Conservation (phyloP, 1,284 basidiomycete species). For the Sporisorium sorghi region DNA sequence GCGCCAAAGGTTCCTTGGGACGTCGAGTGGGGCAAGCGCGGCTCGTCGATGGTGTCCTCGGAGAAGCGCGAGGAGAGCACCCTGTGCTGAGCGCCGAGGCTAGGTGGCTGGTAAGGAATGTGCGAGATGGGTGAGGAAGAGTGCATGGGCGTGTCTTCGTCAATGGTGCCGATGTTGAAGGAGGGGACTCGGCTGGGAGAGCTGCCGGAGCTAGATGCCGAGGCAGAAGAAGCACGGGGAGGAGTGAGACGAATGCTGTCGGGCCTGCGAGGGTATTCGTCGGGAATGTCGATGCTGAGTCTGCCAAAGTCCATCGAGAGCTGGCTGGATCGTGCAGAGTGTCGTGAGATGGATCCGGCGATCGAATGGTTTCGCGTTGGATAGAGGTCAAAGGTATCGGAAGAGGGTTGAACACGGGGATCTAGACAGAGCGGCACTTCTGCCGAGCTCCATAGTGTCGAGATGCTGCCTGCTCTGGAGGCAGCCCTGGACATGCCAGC, state of each 20-base stretch:
- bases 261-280: constrained; percentile 39
- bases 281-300: constrained; percentile 44
- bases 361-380: constrained; percentile 6
- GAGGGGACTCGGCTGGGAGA: constrained; percentile 35
- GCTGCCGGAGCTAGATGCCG: constrained; percentile 19
- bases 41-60: constrained; percentile 46
- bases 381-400: constrained; percentile 6
- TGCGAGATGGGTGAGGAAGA: constrained; percentile 31
- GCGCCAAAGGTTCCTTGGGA: constrained; percentile 36
- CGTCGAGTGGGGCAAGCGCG: constrained; percentile 15
- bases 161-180: constrained; percentile 42
- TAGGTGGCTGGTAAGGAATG: constrained; percentile 24
- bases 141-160: constrained; percentile 23
- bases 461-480: constrained; percentile 52
- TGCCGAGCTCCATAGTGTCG: constrained; percentile 61
- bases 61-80: constrained; percentile 39
- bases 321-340: constrained; percentile 28
- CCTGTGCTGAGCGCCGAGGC: constrained; percentile 9
- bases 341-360: constrained; percentile 19
- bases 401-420: constrained; percentile 20
- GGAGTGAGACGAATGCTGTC: constrained; percentile 35
- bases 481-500: constrained; percentile 29
- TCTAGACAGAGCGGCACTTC: constrained; percentile 62
- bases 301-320: constrained; percentile 36
- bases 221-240: constrained; percentile 25